Conservation (phyloP, 2,329 filamentous ascomycete species). For the Nannizzia gypsea region DNA sequence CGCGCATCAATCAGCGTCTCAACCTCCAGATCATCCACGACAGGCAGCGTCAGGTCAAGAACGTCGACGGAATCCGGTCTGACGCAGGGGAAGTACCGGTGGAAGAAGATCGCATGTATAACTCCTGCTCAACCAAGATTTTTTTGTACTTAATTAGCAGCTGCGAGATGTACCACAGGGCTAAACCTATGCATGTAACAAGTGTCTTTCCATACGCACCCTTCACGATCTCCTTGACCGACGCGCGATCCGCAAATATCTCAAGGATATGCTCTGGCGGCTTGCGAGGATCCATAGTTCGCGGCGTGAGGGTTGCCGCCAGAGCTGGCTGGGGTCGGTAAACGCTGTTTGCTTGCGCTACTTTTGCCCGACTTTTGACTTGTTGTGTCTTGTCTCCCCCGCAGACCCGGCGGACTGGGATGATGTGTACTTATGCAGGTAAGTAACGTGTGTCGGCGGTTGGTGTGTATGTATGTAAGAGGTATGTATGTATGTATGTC, state of each 20-base stretch:
- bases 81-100: constrained; percentile 87
- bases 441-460: no score
- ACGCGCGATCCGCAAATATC: constrained; percentile 80
- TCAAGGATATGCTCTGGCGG: constrained; percentile 87
- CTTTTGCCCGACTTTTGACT: no score
- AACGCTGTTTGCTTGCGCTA: no score
- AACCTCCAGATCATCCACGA: constrained; percentile 79
- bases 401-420: neutral
- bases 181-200: no score
- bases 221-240: constrained; percentile 85
- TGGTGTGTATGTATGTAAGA: neutral
- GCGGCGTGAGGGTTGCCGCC: neutral
- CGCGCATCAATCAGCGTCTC: constrained; percentile 89
- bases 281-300: constrained; percentile 49
- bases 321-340: no score
- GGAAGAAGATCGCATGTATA: constrained; percentile 96
- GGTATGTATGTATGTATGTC: neutral
- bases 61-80: constrained; percentile 74
- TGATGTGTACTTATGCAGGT: neutral
- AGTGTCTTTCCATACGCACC: no score
- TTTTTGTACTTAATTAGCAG: neutral
- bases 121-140: constrained; percentile 48
- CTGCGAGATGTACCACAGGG: no score
- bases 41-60: constrained; percentile 78
- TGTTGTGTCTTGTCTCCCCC: neutral